Conservation (phyloP, 2,329 filamentous ascomycete species). For the Fusarium domesticum region DNA sequence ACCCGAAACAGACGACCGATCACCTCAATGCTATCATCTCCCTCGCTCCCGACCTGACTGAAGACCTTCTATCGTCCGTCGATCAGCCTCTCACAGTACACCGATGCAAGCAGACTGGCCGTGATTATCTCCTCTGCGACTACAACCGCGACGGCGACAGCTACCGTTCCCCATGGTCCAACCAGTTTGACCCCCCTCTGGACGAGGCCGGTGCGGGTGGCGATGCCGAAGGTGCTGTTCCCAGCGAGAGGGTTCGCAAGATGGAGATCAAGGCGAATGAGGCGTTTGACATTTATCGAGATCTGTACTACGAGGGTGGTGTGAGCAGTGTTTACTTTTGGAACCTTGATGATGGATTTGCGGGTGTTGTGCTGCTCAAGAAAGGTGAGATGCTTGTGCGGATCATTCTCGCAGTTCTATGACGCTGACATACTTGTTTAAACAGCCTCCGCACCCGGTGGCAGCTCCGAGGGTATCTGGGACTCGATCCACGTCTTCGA, state of each 20-base stretch:
- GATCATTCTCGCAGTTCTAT: not conserved
- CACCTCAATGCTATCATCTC: constrained; percentile 88
- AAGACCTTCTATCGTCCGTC: constrained; percentile 96
- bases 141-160: constrained; percentile 99
- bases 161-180: constrained; percentile 98
- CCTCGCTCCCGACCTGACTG: constrained; percentile 86
- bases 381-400: constrained; percentile 61
- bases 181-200: constrained; percentile 92
- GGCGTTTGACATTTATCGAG: constrained; percentile 93
- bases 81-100: constrained; percentile 89
- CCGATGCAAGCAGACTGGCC: constrained; percentile 81
- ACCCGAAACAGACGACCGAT: constrained; percentile 83
- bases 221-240: constrained; percentile 76
- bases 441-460: constrained; percentile 62
- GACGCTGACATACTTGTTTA: not conserved
- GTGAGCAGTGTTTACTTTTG: constrained; percentile 97
- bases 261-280: constrained; percentile 95
- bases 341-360: constrained; percentile 97
- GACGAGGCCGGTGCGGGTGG: constrained; percentile 59
- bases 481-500: constrained; percentile 99
- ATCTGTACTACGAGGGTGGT: constrained; percentile 95
- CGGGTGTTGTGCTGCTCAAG: constrained; percentile 91
- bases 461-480: constrained; percentile 77
- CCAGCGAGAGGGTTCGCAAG: constrained; percentile 84
- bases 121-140: constrained; percentile 97